These are phyloP conservation scores for Taphrina deformans DNA, from an alignment of 1,139 yeast genomes.

Conservation along the genomic window DNA sequence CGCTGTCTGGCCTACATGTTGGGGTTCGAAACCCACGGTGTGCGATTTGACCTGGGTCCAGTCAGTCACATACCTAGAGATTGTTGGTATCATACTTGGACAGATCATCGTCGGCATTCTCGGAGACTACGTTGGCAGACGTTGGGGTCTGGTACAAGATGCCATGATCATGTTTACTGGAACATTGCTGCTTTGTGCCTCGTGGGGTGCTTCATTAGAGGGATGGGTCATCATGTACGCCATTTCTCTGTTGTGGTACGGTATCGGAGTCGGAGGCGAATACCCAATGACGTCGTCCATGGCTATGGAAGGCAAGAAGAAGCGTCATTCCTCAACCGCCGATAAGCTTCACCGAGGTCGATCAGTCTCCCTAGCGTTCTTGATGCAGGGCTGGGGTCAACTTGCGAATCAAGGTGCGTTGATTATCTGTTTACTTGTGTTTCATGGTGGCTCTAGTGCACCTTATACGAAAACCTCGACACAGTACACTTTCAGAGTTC, in stretches of 20 bases:
- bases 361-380: constrained; percentile 48
- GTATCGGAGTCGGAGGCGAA: constrained; percentile 98
- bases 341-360: constrained; percentile 50
- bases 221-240: constrained; percentile 60
- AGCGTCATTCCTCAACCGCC: constrained; percentile 46
- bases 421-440: constrained; percentile 46
- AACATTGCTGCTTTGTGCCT: constrained; percentile 70
- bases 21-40: constrained; percentile 42
- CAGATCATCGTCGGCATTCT: constrained; percentile 81
- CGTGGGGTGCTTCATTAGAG: constrained; percentile 47
- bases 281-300: constrained; percentile 83
- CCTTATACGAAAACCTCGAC: constrained; percentile 53
- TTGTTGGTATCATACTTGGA: constrained; percentile 89
- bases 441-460: constrained; percentile 61
- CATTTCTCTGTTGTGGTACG: constrained; percentile 57
- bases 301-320: constrained; percentile 49
- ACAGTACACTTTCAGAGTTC: constrained; percentile 48
- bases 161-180: constrained; percentile 54
- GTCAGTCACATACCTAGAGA: constrained; percentile 46
- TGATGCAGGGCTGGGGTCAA: constrained; percentile 53
- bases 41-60: constrained; percentile 46
- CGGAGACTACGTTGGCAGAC: constrained; percentile 86
- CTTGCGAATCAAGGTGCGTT: constrained; percentile 48
- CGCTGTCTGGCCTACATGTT: constrained; percentile 48
- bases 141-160: constrained; percentile 60